These are phyloP conservation scores for Phaseolus lunatus DNA, from an alignment of 306 rosid species.

Conservation along the genomic window DNA sequence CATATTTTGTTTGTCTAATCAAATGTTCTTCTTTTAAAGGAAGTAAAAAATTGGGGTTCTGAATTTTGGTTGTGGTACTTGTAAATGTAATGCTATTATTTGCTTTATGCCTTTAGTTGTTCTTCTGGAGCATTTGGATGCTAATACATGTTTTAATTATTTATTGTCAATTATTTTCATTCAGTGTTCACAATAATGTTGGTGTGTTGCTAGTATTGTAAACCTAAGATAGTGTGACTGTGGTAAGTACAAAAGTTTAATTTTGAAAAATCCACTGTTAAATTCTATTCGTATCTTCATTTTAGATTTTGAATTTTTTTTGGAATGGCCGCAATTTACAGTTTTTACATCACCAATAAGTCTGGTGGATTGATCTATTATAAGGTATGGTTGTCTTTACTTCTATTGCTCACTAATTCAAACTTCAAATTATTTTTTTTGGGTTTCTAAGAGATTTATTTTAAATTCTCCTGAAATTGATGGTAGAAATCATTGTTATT, in stretches of 20 bases:
- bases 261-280: slow-evolving; percentile 4
- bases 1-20: background rate
- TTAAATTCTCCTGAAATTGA: background rate
- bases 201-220: background rate
- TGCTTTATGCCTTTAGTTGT: background rate
- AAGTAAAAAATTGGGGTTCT: background rate
- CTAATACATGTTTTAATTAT: background rate
- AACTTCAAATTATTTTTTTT: background rate
- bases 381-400: slow-evolving; percentile 58
- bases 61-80: slow-evolving; percentile 3
- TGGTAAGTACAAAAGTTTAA: background rate
- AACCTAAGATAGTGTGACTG: background rate
- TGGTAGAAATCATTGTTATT: background rate
- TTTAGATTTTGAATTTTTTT: slow-evolving; percentile 41
- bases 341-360: slow-evolving; percentile 91
- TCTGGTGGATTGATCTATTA: slow-evolving; percentile 94
- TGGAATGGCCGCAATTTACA: slow-evolving; percentile 87
- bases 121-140: background rate
- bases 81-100: background rate
- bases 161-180: slow-evolving; percentile 13
- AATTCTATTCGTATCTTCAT: slow-evolving; percentile 3
- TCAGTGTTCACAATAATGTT: background rate
- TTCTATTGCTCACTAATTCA: slow-evolving; percentile 4
- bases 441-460: background rate
- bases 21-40: background rate